Percentiles rank a stretch among this genome's conserved stretches.
phyloP scores from a whole-genome alignment of 192 early-diverging fungal genomes.

The Rhizophagus prolifer region DNA sequence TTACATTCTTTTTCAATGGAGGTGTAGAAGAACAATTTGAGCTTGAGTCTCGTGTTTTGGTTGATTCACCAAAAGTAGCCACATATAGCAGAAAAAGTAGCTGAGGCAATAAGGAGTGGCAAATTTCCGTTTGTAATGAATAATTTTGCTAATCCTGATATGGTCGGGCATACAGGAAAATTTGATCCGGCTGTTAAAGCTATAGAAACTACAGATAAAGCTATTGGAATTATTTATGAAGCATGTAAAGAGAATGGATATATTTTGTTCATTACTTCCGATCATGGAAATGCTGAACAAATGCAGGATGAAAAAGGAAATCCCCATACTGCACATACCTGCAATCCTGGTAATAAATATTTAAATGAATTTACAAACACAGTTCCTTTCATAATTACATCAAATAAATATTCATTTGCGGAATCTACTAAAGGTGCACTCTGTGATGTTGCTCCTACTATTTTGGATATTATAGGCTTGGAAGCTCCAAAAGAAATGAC shows the following conservation, averaged over 20 bases:
- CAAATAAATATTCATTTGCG: conserved; percentile 54
- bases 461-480: conserved; percentile 90
- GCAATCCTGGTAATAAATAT: conserved; percentile 34
- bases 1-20: conserved; percentile 99
- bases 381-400: conserved; percentile 93
- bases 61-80: conserved; percentile 91
- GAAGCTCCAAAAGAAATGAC: conserved; percentile 96
- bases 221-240: conserved; percentile 89
- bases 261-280: conserved; percentile 91
- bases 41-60: conserved; percentile 85
- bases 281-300: conserved; percentile 99
- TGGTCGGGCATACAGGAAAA: conserved; percentile 97
- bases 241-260: conserved; percentile 90
- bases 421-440: conserved; percentile 67
- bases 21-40: conserved; percentile 91
- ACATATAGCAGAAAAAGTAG: conserved; percentile 94
- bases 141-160: conserved; percentile 99
- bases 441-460: conserved; percentile 96
- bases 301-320: conserved; percentile 84
- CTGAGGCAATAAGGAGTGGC: conserved; percentile 69
- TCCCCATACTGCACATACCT: conserved; percentile 98
- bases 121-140: conserved; percentile 96
- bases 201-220: conserved; percentile 93
- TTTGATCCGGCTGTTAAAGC: conserved; percentile 90
- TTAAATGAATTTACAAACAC: conserved; percentile 10